Percentiles rank a stretch among this genome's conserved stretches.
Conservation (phyloP, 768 basidiomycete species). For the Leucosporidium yakuticum region DNA sequence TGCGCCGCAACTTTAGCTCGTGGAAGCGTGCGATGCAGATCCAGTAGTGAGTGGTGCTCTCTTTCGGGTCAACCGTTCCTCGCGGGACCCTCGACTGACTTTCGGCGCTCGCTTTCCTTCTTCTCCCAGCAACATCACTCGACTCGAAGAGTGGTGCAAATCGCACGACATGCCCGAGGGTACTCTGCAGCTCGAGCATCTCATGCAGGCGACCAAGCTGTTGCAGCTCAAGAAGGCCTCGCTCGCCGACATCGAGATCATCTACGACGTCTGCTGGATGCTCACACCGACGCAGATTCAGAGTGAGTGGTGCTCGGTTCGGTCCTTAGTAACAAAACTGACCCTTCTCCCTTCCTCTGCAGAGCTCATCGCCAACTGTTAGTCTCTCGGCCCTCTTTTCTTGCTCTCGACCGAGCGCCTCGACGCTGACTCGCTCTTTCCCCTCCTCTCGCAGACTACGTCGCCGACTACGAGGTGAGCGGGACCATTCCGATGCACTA, state of each 20-base stretch:
- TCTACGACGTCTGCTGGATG: constrained; percentile 99
- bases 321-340: neutral
- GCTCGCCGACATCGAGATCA: constrained; percentile 92
- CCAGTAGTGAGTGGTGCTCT: constrained; percentile 57
- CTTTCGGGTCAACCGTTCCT: neutral
- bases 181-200: constrained; percentile 89
- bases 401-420: too few species aligned
- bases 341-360: neutral
- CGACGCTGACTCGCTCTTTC: too few species aligned
- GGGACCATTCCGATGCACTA: neutral
- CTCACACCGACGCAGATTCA: constrained; percentile 98
- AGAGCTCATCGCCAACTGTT: constrained; percentile 69
- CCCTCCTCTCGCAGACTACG: constrained; percentile 54
- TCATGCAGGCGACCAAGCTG: constrained; percentile 99
- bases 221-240: constrained; percentile 97
- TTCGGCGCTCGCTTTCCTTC: constrained; percentile 4
- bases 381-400: neutral
- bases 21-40: constrained; percentile 99
- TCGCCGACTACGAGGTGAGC: constrained; percentile 92
- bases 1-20: constrained; percentile 97
- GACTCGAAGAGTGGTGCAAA: constrained; percentile 99
- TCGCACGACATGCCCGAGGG: constrained; percentile 99
- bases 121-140: constrained; percentile 41
- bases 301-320: constrained; percentile 40
- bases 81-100: neutral